These are phyloP conservation scores for Solanum pinnatisectum DNA, from an alignment of 257 asterid species.

Conservation along the genomic window DNA sequence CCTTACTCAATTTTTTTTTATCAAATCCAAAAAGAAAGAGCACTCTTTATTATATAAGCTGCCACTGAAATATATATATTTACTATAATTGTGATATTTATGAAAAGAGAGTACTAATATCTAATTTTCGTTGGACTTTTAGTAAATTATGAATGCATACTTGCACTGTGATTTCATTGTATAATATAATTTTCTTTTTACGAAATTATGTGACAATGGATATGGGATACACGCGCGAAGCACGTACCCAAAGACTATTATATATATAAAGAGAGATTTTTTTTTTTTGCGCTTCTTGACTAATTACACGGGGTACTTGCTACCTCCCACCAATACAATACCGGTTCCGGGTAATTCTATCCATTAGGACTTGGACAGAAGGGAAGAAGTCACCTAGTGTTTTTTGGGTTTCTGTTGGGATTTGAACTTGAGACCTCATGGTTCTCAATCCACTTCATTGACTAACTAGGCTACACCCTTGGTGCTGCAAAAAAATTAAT, in stretches of 20 bases:
- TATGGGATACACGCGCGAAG: neutral
- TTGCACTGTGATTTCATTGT: neutral
- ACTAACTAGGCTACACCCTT: neutral
- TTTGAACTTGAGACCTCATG: neutral
- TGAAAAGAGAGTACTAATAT: neutral
- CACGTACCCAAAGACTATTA: neutral
- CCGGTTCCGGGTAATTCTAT: neutral
- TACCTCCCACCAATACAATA: neutral
- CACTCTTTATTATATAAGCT: neutral
- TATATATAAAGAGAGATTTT: neutral
- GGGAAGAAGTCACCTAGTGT: neutral
- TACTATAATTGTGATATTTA: neutral
- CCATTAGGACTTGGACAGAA: neutral
- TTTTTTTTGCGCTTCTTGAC: neutral
- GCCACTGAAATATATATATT: neutral
- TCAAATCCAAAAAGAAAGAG: neutral
- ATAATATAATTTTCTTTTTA: too few relatives aligned
- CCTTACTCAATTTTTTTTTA: neutral
- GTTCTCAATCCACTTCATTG: neutral
- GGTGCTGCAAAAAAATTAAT: neutral
- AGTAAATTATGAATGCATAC: neutral
- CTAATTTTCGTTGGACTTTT: neutral
- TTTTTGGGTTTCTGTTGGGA: neutral
- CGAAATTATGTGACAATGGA: neutral
- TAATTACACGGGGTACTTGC: neutral